Evolutionary conservation across 306 rosid species (phyloP).

Genomic region (Cyclanthera cordifolia): DNA sequence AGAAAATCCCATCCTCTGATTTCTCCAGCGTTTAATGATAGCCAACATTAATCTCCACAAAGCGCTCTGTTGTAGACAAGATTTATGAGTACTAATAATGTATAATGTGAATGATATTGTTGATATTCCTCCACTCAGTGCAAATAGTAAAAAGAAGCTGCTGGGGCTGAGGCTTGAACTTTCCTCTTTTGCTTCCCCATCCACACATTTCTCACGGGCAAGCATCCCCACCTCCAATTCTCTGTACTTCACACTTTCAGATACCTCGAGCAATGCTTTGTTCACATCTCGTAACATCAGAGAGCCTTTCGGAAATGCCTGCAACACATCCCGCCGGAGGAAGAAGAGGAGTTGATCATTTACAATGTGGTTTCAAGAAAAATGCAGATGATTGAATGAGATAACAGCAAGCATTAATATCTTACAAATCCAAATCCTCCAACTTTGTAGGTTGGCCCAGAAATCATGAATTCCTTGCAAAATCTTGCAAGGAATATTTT

Average conservation of each 20-base stretch:
- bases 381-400: neutral
- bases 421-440: conserved; percentile 38
- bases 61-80: neutral
- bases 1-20: conserved; percentile 17
- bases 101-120: conserved; percentile 28
- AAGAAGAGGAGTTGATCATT: neutral
- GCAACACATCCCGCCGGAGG: neutral
- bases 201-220: conserved; percentile 23
- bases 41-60: conserved; percentile 13
- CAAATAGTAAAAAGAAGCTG: conserved; percentile 29
- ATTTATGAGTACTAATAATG: neutral
- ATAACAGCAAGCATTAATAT: neutral
- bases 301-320: conserved; percentile 33
- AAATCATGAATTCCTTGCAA: conserved; percentile 26
- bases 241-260: conserved; percentile 20
- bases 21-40: conserved; percentile 18
- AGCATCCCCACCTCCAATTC: conserved; percentile 29
- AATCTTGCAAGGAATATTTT: conserved; percentile 33
- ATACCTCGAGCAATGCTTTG: conserved; percentile 23
- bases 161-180: conserved; percentile 30
- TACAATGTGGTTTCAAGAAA: neutral
- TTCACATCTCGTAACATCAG: conserved; percentile 21
- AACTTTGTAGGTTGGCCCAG: conserved; percentile 28
- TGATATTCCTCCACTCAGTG: conserved; percentile 30
- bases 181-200: neutral